A percentile compares a stretch with the other conserved stretches of the same genome.
Evolutionary conservation across 345 rosid species (phyloP).

Genomic region (Eucalyptus cloeziana): DNA sequence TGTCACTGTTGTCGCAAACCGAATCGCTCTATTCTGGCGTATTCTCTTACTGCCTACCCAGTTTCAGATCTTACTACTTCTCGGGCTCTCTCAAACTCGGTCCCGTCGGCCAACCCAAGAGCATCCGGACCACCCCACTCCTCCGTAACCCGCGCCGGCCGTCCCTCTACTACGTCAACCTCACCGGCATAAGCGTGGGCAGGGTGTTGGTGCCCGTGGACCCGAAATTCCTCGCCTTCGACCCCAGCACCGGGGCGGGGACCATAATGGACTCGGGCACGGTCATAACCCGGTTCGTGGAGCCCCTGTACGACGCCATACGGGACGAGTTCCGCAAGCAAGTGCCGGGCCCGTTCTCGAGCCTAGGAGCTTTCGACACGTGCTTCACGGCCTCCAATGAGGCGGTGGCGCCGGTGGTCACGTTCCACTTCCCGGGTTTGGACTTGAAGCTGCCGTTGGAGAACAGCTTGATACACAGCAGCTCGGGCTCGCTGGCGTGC

Average conservation of each 20-base stretch:
- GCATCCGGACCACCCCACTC: conserved; percentile 56
- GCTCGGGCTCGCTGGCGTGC: conserved; percentile 68
- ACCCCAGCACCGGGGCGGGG: conserved; percentile 65
- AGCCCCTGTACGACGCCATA: conserved; percentile 43
- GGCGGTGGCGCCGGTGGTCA: conserved; percentile 31
- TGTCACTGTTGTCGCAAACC: conserved; percentile 58
- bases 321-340: conserved; percentile 76
- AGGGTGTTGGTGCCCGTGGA: conserved; percentile 30
- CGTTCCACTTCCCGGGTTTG: conserved; percentile 48
- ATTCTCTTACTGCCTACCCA: conserved; percentile 82
- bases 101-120: conserved; percentile 52
- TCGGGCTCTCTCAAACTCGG: conserved; percentile 83
- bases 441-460: conserved; percentile 58
- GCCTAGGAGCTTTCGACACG: conserved; percentile 77
- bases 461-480: conserved; percentile 77
- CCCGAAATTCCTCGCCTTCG: conserved; percentile 23
- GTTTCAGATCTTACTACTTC: conserved; percentile 68
- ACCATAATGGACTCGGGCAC: conserved; percentile 86
- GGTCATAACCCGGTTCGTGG: conserved; percentile 67
- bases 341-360: conserved; percentile 52
- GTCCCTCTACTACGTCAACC: conserved; percentile 73
- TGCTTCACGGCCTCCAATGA: conserved; percentile 47
- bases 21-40: conserved; percentile 53
- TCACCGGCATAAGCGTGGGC: conserved; percentile 76
- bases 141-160: conserved; percentile 64